Base-by-base conservation (phyloP, 495 filamentous ascomycete species). In the Penicillium canescens region DNA sequence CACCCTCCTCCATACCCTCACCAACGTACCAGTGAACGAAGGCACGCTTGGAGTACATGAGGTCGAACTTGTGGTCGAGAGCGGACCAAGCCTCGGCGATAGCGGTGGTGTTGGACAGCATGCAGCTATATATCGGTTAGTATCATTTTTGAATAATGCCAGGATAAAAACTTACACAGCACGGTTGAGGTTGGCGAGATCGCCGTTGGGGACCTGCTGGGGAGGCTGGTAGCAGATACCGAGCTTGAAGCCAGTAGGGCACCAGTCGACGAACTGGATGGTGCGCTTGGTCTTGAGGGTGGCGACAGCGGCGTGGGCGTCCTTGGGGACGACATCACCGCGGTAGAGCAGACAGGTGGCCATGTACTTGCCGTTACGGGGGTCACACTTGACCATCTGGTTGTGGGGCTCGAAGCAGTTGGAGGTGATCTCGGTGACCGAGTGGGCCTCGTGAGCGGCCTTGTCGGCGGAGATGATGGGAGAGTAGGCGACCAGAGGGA, bases 1-100 rank as follows among this genome's bases (percentile, higher is more conserved):
- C 94, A 69, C 94, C 94, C 76, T 98, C 94, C 82, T 98, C 94
- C 94, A 98, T 98, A 85, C 94, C 94, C 82, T 98, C 94, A 78
- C 94, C 94, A 71, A 98, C 94, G 66, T 98, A 98, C 94, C 94
- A 98, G 78, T 98, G 94, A 46, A 98, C 94, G 79, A 98, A 98
- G 50, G 94, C 94, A 76, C 94, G 94, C 86, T 98, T 98, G 71
- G 92, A 92, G 84, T 98, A 98, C 94, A 98, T 98, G 69, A 98
- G 91, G 63, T 98, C 94, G 78, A 98, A 98, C 78, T 98, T 98
- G 84, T 89, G 87, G 50, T 93, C 95, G 46, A 98, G 88, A 64
- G 93, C 90, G 43, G 91, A 91, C 94, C 94, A 98, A 51, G 94
- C 94, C 80, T 98, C 93, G 66, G 92, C 90, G 71, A 98, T 98